phyloP scores from a whole-genome alignment of 2,329 filamentous ascomycete genomes.

The Botryosphaeria agaves region DNA sequence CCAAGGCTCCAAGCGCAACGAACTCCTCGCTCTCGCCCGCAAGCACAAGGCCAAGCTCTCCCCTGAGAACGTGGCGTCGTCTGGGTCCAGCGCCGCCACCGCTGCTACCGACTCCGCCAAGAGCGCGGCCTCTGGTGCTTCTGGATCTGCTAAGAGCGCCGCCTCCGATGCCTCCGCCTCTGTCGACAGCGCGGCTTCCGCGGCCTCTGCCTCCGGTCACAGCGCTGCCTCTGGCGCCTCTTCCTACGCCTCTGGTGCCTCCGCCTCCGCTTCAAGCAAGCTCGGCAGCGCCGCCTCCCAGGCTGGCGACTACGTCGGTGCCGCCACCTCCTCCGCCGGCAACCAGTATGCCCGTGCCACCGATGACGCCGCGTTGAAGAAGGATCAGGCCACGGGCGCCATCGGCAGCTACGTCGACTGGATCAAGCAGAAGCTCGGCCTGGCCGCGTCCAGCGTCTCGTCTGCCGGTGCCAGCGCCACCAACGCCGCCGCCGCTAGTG shows the following conservation, averaged over 20 bases:
- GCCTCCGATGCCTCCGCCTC: too few relatives aligned
- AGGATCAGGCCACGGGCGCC: neutral
- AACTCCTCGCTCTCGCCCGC: conserved; percentile 75
- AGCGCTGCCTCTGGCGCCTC: too few relatives aligned
- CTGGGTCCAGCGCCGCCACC: conserved; percentile 9
- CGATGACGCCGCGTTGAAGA: conserved; percentile 32
- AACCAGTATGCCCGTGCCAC: conserved; percentile 66
- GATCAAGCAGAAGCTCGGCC: conserved; percentile 26
- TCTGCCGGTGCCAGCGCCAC: conserved; percentile 5
- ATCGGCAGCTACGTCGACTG: conserved; percentile 20
- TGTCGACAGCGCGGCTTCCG: too few relatives aligned
- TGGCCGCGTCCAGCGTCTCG: conserved; percentile 19
- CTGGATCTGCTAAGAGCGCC: too few relatives aligned
- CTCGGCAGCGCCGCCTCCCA: conserved; percentile 8
- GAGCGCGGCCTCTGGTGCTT: too few relatives aligned
- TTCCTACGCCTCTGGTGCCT: neutral
- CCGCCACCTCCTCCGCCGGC: conserved; percentile 38
- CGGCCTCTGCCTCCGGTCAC: too few relatives aligned
- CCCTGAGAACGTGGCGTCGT: conserved; percentile 39
- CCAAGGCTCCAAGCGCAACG: conserved; percentile 79
- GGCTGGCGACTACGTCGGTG: conserved; percentile 22
- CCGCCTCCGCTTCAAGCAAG: neutral
- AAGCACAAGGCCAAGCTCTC: conserved; percentile 59
- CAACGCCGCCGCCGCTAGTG: conserved; percentile 6
- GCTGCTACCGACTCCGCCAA: too few relatives aligned